Base-by-base conservation (phyloP, 768 basidiomycete species). In the Tricholoma sp. region DNA sequence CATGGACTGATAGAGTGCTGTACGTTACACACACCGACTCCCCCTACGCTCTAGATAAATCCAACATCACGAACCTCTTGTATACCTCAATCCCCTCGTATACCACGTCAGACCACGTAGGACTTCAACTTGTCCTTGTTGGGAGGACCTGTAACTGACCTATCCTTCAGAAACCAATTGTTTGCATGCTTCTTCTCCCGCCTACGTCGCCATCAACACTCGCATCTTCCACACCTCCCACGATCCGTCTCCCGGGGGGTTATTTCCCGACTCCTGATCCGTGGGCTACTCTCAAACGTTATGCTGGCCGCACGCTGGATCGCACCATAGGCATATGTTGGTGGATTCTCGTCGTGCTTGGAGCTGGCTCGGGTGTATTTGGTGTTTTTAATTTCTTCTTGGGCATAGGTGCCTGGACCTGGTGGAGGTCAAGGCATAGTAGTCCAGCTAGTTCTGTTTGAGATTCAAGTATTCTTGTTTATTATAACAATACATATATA, bases 1-100 rank as follows among this genome's bases (percentile, higher is more conserved):
- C 94, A 19, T 98, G 93, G 90, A 97, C 94, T 27, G 96, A 98
- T 71, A 81, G 96, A 46, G 82, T 98, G 45, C 75, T 98, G 66
- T 97, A 93, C 66, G 79, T 90, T 11, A 91, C 90, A 5, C 76
- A 85, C 66, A 79, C 79, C 19, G 90, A 91, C 68, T 80, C 79
- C 2, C 81, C 82, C 1, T 75, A 79, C 56, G 69, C 69, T 6
- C 76, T 76, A 7, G 74, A 80, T 9, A 64, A 74, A 35, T 83
- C 87, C 1, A 66, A 78, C 57, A 83, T 89, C 59, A 78, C 69
- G 3, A 89, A 87, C 59, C 57, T 90, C 18, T 67, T 91, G 50
- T 95, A 95, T 67, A 89, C 89, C 1, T 83, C 85, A 35, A 79
- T 94, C 60, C 89, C 88, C 12, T 85, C 88, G 0, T 91, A 94